A percentile compares a stretch with the other conserved stretches of the same genome.
These are phyloP conservation scores for Aspergillus latus DNA, from an alignment of 2,329 filamentous ascomycete genomes.

Conservation along the genomic window DNA sequence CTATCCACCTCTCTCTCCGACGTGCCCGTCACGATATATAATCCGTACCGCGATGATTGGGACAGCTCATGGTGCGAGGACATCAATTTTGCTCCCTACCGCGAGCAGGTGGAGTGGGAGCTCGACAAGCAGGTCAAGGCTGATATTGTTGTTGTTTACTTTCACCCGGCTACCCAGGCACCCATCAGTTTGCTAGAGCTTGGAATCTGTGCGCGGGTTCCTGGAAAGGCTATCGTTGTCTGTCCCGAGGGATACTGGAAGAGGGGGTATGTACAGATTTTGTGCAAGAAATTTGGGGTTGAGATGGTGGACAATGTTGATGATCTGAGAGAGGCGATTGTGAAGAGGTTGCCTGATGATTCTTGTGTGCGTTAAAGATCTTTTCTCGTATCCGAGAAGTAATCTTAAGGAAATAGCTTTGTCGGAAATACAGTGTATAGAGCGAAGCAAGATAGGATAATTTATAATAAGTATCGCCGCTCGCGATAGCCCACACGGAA, in stretches of 20 bases:
- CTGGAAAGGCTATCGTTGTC: constrained; percentile 13
- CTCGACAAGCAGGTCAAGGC: constrained; percentile 3
- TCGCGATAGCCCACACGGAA: too few relatives aligned
- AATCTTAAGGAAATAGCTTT: too few relatives aligned
- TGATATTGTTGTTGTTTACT: constrained; percentile 13
- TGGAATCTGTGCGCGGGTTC: constrained; percentile 10
- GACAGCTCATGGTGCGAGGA: too few relatives aligned
- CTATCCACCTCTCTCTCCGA: too few relatives aligned
- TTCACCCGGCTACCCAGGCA: constrained; percentile 14
- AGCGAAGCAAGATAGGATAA: too few relatives aligned
- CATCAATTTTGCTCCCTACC: too few relatives aligned
- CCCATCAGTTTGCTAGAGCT: constrained; percentile 15
- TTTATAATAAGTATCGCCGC: too few relatives aligned
- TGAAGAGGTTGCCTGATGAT: constrained; percentile 2
- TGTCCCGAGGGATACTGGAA: constrained; percentile 18
- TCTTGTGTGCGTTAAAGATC: too few relatives aligned
- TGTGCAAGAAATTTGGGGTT: constrained; percentile 11
- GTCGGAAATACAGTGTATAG: too few relatives aligned
- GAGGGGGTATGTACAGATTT: constrained; percentile 17
- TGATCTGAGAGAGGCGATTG: constrained; percentile 7
- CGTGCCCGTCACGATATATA: too few relatives aligned
- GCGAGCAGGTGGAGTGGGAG: not conserved
- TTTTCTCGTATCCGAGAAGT: too few relatives aligned
- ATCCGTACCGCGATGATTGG: too few relatives aligned
- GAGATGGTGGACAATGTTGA: constrained; percentile 12